These are phyloP conservation scores for Trifolium repens DNA, from an alignment of 306 rosid genomes.

Conservation along the genomic window DNA sequence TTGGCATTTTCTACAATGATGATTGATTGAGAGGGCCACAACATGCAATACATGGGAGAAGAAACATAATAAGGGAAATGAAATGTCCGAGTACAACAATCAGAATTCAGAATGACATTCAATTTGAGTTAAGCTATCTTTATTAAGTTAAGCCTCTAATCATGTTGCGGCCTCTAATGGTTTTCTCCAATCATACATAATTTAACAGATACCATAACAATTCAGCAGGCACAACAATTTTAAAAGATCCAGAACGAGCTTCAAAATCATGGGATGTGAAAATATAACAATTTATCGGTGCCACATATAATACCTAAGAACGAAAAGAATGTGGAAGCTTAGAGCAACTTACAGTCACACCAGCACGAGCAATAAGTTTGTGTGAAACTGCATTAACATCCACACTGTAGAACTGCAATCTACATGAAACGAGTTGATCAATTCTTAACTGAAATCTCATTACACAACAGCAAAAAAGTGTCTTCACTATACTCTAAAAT, in stretches of 20 bases:
- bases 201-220: neutral
- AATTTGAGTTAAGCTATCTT: no score
- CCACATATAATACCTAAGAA: no score
- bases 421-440: slow-evolving; percentile 47
- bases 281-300: neutral
- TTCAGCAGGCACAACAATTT: no score
- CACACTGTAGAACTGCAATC: slow-evolving; percentile 72
- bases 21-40: slow-evolving; percentile 44
- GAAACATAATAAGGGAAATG: neutral
- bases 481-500: slow-evolving; percentile 9
- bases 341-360: slow-evolving; percentile 85
- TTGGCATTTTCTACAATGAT: slow-evolving; percentile 86
- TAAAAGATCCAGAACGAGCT: no score
- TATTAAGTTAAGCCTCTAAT: no score
- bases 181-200: slow-evolving; percentile 15
- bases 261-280: neutral
- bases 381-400: slow-evolving; percentile 80
- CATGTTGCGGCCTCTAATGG: neutral
- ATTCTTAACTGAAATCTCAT: slow-evolving; percentile 21
- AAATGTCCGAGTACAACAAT: no score
- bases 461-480: neutral
- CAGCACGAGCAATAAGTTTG: slow-evolving; percentile 81
- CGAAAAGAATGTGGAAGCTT: no score
- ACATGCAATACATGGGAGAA: slow-evolving; percentile 43
- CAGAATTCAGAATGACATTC: no score